Conservation (phyloP, 345 rosid genomes). For the Pelargonium nanum region DNA sequence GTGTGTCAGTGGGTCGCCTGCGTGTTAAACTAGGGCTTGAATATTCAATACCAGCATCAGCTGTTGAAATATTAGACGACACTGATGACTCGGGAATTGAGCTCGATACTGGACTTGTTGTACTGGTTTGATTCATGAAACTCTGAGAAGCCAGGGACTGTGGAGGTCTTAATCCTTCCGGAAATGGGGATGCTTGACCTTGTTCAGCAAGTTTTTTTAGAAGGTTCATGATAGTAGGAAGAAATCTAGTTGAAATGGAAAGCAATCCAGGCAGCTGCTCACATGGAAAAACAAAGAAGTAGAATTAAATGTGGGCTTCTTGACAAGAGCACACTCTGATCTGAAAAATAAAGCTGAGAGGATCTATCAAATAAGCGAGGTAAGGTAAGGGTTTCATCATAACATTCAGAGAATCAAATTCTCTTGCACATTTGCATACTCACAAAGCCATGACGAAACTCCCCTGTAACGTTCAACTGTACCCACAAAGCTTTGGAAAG, state of each 20-base stretch:
- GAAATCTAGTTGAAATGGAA: conserved; percentile 64
- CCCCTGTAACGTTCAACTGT: conserved; percentile 76
- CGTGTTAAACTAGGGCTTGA: conserved; percentile 16
- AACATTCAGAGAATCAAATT: not conserved
- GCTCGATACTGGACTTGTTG: not conserved
- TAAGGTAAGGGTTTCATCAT: no score
- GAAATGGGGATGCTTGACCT: conserved; percentile 43
- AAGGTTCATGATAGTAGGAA: conserved; percentile 91
- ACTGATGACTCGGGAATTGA: conserved; percentile 26
- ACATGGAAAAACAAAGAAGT: conserved; percentile 5
- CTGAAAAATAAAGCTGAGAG: not conserved
- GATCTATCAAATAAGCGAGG: not conserved
- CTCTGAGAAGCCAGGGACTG: conserved; percentile 12
- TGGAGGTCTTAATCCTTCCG: conserved; percentile 24
- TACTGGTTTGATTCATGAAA: not conserved
- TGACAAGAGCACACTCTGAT: no score
- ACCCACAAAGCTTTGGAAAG: conserved; percentile 88
- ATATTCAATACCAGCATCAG: conserved; percentile 27
- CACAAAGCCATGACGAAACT: conserved; percentile 79
- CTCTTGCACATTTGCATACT: conserved; percentile 11
- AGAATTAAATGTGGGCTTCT: not conserved
- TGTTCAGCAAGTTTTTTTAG: conserved; percentile 65
- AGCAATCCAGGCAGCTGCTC: conserved; percentile 78
- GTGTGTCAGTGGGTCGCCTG: not conserved
- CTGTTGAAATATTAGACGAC: conserved; percentile 31